Base-by-base conservation (phyloP, 2,329 filamentous ascomycete species). In the Alternaria sp. region DNA sequence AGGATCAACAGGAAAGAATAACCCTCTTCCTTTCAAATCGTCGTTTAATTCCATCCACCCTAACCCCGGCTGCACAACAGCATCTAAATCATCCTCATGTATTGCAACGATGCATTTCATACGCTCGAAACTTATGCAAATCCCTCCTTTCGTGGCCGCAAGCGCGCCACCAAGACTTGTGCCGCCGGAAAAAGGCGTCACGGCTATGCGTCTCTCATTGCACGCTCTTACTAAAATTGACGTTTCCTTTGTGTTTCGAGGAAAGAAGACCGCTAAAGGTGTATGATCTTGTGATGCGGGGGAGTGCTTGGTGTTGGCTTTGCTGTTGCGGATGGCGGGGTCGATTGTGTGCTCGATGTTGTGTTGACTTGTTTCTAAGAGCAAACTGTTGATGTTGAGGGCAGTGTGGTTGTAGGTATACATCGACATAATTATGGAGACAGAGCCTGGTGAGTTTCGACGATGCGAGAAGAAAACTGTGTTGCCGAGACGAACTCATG, bases 1-100 rank as follows among this genome's bases (percentile, higher is more conserved):
- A n/a, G 93, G 93, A 78, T 97, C 93, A 0, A 92, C 92, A 10
- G 93, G 93, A 78, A 97, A 96, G 81, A 96, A 96, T 3, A 97
- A 83, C 9, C 90, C 90, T 26, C 73, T 70, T 54, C 89, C 81
- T 57, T 63, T 52, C 23, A 97, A 83, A 56, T 87, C 80, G 68
- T 93, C 90, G 72, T 96, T 96, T 41, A 96, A 80, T 5, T 85
- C 77, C 77, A 96, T 90, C 93, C 93, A 96, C 2, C 91, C 91
- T 11, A 96, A 83, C 1, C 90, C 91, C 62, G 85, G 44, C 75
- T 88, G 65, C 51, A 82, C 69, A 73, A 86, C 73, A 73, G 87
- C 79, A 80, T 88, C 71, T 75, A 86, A 55, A 77, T 88, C 56
- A 68, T 88, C 86, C 77, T 90, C 88, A 74, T 96, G 95, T 42